Percentiles rank a stretch among this genome's conserved stretches.
Conservation (phyloP, 306 rosid genomes). For the Acmispon strigosus region DNA sequence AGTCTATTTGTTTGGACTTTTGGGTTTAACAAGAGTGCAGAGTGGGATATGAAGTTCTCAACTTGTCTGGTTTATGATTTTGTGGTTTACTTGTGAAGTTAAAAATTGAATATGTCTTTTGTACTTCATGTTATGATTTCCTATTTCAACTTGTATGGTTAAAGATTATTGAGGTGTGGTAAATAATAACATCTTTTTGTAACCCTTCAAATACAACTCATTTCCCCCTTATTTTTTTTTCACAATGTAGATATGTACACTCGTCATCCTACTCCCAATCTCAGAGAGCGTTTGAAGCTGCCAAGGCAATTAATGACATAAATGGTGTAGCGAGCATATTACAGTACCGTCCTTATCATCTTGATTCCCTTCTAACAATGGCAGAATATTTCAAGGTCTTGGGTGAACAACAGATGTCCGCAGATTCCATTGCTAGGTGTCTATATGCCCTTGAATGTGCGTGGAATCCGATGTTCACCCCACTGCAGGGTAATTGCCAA, state of each 20-base stretch:
- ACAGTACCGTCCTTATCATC: slow-evolving; percentile 67
- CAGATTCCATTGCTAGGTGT: slow-evolving; percentile 75
- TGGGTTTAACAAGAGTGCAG: neutral
- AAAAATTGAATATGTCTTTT: neutral
- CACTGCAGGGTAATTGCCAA: slow-evolving; percentile 83
- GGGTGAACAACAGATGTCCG: slow-evolving; percentile 91
- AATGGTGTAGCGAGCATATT: slow-evolving; percentile 62
- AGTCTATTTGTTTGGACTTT: slow-evolving; percentile 1
- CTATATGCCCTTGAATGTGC: slow-evolving; percentile 93
- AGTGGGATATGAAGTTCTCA: neutral
- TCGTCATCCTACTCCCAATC: slow-evolving; percentile 58
- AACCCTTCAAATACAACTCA: neutral
- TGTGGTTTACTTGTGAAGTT: neutral
- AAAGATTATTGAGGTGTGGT: neutral
- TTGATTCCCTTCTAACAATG: slow-evolving; percentile 79
- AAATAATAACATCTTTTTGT: neutral
- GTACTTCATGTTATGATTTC: neutral
- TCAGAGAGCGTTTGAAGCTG: slow-evolving; percentile 77
- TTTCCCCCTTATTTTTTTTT: neutral
- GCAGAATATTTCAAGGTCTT: slow-evolving; percentile 84
- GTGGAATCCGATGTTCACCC: slow-evolving; percentile 85
- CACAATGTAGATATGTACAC: slow-evolving; percentile 60
- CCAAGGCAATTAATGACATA: slow-evolving; percentile 79
- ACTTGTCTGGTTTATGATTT: neutral
- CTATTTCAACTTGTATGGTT: neutral